Evolutionary conservation across 257 asterid genomes (phyloP).

Genomic region (Ophiorrhiza pumila): DNA sequence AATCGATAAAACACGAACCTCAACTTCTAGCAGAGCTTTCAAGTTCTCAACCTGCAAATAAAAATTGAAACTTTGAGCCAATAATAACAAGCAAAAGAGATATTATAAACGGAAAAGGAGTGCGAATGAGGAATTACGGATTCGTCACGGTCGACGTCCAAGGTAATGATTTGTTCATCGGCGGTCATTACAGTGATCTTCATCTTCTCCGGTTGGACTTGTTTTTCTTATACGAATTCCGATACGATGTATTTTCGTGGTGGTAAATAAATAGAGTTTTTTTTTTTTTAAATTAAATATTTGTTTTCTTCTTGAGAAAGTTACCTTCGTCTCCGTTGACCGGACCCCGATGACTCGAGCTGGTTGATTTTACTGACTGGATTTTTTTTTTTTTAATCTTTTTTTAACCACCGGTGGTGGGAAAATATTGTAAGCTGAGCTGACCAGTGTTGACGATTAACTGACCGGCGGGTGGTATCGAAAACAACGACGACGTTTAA

Average conservation of each 20-base stretch:
- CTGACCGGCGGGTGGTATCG: no score
- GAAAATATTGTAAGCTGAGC: not conserved
- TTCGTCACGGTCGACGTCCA: constrained; percentile 91
- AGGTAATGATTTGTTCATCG: constrained; percentile 80
- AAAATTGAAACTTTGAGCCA: constrained; percentile 1
- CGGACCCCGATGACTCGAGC: not conserved
- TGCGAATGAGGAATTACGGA: constrained; percentile 45
- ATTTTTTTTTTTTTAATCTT: not conserved
- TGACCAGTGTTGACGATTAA: no score
- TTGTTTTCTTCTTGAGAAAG: constrained; percentile 8
- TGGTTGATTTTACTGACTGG: not conserved
- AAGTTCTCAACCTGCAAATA: constrained; percentile 83
- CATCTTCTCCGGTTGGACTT: constrained; percentile 32
- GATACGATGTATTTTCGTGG: not conserved
- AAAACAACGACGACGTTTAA: no score
- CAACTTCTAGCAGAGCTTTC: constrained; percentile 96
- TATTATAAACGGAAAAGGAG: not conserved
- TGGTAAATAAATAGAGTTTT: no score
- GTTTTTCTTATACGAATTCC: not conserved
- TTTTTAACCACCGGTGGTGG: not conserved
- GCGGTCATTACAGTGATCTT: constrained; percentile 95
- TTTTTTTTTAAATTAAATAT: not conserved
- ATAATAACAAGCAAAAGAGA: not conserved
- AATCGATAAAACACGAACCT: constrained; percentile 78
- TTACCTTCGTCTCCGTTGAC: constrained; percentile 10